These are phyloP conservation scores for Penicillium sp. DNA, from an alignment of 2,329 filamentous ascomycete species.

Conservation along the genomic window DNA sequence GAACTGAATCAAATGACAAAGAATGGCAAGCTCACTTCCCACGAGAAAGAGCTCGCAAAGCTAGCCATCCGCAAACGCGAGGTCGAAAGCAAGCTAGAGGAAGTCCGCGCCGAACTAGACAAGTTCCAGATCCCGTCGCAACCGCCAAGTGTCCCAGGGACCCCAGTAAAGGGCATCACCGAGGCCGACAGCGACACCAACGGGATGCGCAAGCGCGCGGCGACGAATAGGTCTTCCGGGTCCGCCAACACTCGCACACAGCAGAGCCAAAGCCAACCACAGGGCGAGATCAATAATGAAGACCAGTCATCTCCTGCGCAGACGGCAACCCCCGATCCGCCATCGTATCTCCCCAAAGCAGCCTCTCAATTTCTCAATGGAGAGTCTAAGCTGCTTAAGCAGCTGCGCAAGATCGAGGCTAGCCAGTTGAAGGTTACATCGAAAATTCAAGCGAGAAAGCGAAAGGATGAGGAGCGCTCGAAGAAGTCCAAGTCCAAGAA, in stretches of 20 bases:
- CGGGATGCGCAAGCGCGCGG: slow-evolving; percentile 16
- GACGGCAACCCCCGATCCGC: slow-evolving; percentile 11
- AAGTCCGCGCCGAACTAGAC: slow-evolving; percentile 33
- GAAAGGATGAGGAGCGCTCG: slow-evolving; percentile 41
- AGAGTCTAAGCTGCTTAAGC: slow-evolving; percentile 36
- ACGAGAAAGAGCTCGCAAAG: slow-evolving; percentile 45
- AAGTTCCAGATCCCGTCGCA: slow-evolving; percentile 21
- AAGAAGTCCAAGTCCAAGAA: slow-evolving; percentile 39
- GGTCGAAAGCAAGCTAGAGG: slow-evolving; percentile 37
- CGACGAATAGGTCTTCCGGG: slow-evolving; percentile 16
- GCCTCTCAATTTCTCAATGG: slow-evolving; percentile 28
- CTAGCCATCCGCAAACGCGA: slow-evolving; percentile 40
- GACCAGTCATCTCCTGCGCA: slow-evolving; percentile 6
- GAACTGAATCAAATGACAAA: slow-evolving; percentile 27
- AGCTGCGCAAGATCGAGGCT: slow-evolving; percentile 42
- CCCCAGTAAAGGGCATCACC: slow-evolving; percentile 8
- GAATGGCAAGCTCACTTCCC: slow-evolving; percentile 31
- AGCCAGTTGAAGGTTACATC: slow-evolving; percentile 39
- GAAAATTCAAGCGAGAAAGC: slow-evolving; percentile 38
- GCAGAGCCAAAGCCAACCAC: slow-evolving; percentile 15
- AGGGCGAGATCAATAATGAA: slow-evolving; percentile 11
- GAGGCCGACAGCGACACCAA: slow-evolving; percentile 19
- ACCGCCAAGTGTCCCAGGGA: background rate
- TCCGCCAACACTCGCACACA: slow-evolving; percentile 11
- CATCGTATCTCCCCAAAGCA: slow-evolving; percentile 29